Base-by-base conservation (phyloP, 1,284 basidiomycete genomes). In the Pseudozyma tsukubaensis region DNA sequence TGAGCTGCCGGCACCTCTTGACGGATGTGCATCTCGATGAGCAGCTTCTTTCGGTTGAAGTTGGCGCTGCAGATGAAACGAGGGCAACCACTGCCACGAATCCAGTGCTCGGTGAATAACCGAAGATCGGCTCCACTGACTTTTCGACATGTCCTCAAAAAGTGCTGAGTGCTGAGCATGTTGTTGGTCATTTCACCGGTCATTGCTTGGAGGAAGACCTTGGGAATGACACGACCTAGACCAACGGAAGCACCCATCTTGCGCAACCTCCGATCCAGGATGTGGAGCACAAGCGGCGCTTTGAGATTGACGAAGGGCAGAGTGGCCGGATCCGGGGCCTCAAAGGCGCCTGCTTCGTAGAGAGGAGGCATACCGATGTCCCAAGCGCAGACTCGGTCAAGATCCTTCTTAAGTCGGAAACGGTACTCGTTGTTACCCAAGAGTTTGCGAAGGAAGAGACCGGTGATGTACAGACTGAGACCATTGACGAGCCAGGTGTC, bases 391-490 rank as follows among this genome's bases (percentile, higher is more conserved):
- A 97, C 92, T n/a, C 94, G 91, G 73, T 95, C 91, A 88, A 97
- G 96, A 84, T 99, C 97, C 85, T 94, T 95, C 87, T 96, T 96
- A 80, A 99, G 86, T 54, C 94, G 88, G 85, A 94, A 99, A 2
- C 96, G 90, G 81, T 97, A 99, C 84, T 99, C 97, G 87, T 99
- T 99, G 85, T 93, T 97, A 21, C 97, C 97, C 70, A 97, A 88
- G 7, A 96, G 86, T 80, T 92, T 92, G 59, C 92, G 90, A 75
- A 97, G 87, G 86, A 94, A 98, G 49, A 96, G 88, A 13, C 92
- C 91, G 24, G 93, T 92, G 81, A 99, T 92, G 85, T 97, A 96
- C 36, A 94, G 88, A 12, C 93, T 91, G 29, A 99, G 87, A 2
- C 96, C 97, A 76, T 96, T 93, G 71, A 96, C 91, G 16, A 99